These are phyloP conservation scores for Lodderomyces margitis DNA, from an alignment of 1,139 yeast genomes.

Conservation along the genomic window DNA sequence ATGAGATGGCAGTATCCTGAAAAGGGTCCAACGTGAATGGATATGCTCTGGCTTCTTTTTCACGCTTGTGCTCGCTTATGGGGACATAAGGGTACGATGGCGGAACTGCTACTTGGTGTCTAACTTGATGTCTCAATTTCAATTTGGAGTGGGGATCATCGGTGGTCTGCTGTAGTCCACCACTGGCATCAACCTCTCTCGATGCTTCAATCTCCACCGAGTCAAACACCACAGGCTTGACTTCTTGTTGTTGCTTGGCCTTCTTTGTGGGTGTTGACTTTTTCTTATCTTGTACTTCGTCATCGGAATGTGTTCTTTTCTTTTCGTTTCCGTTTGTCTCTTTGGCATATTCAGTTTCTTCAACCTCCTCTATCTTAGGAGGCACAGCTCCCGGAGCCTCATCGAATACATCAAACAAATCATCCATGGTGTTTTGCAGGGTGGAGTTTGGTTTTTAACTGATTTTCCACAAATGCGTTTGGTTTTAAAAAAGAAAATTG, in stretches of 20 bases:
- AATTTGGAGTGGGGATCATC: slow-evolving; percentile 52
- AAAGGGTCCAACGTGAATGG: slow-evolving; percentile 94
- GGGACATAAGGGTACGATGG: slow-evolving; percentile 86
- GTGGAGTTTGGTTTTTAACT: no score
- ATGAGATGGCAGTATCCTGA: slow-evolving; percentile 93
- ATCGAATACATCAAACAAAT: slow-evolving; percentile 66
- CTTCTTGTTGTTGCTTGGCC: slow-evolving; percentile 25
- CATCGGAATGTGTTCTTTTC: slow-evolving; percentile 9
- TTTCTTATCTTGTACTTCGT: slow-evolving; percentile 10
- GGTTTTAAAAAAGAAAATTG: slow-evolving; percentile 1
- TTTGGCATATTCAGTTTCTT: slow-evolving; percentile 4
- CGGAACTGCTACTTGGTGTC: slow-evolving; percentile 97
- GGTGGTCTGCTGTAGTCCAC: slow-evolving; percentile 55
- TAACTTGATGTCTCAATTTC: slow-evolving; percentile 84
- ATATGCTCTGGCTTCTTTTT: slow-evolving; percentile 76
- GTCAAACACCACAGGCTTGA: slow-evolving; percentile 79
- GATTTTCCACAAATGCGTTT: no score
- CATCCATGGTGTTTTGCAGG: slow-evolving; percentile 37
- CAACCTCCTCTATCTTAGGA: slow-evolving; percentile 15
- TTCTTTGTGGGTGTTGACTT: slow-evolving; percentile 12
- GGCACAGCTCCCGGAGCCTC: slow-evolving; percentile 51
- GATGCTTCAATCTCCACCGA: slow-evolving; percentile 89
- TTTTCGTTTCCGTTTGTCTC: slow-evolving; percentile 4
- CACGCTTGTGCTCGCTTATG: slow-evolving; percentile 78
- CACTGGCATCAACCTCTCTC: slow-evolving; percentile 78